Base-by-base conservation (phyloP, 768 basidiomycete species). In the Lentinula lateritia region DNA sequence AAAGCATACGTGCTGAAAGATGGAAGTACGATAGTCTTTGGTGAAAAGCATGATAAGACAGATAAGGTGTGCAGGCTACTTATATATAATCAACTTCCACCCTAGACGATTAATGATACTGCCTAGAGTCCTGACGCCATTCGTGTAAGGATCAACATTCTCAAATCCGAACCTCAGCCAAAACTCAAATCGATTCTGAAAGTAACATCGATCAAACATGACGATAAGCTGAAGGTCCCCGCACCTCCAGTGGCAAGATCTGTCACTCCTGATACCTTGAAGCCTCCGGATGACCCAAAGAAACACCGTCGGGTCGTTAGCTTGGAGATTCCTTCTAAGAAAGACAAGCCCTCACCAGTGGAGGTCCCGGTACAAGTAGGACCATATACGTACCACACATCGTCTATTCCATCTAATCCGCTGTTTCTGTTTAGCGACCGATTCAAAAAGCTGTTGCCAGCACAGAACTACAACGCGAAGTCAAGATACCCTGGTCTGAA, bases 401-500 rank as follows among this genome's bases (percentile, higher is more conserved):
- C 28, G 28, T 50, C 58, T 16, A 18, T n/a, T 13, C 38, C n/a
- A 28, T 38, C 13, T 36, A 15, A 39, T 18, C 12, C 6, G 34
- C n/a, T 35, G 0, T 7, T 18, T 16, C 9, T 9, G 34, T 35
- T 45, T 20, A 32, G 45, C 34, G 50, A 35, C 58, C 15, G 4
- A 12, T 18, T 32, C 15, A 46, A 18, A 41, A 15, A n/a, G 4
- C 39, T 32, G 20, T 15, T 12, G 38, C 39, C 8, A 36, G 28
- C 20, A 60, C 59, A 10, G 39, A 46, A 32, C 52, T 67, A 6
- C 61, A 64, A n/a, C 43, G 39, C 8, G 54, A 64, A 10, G 50
- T 63, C 48, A 52, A 62, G 12, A 63, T 67, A 15, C 66, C 66
- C 10, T 67, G 66, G 66, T 61, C 63, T 3, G 62, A 63, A 16